A percentile compares a stretch with the other conserved stretches of the same genome.
Evolutionary conservation across 2,329 filamentous ascomycete species (phyloP).

Genomic region (Epichloe typhina): DNA sequence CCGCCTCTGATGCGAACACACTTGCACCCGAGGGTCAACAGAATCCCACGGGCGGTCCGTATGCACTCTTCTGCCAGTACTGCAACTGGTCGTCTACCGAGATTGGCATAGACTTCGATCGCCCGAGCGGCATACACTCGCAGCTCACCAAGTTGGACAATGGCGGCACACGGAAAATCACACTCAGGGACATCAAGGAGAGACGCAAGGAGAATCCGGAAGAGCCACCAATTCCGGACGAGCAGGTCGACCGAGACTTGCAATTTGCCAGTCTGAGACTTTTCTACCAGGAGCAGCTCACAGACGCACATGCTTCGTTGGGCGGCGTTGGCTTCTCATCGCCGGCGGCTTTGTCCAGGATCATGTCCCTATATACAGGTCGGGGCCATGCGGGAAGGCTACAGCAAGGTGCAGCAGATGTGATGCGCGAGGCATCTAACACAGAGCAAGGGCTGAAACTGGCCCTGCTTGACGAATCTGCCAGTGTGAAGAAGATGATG

Average conservation of each 20-base stretch:
- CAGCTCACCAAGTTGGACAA: slow-evolving; percentile 64
- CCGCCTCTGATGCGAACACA: slow-evolving; percentile 31
- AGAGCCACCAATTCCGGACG: slow-evolving; percentile 24
- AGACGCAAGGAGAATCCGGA: slow-evolving; percentile 33
- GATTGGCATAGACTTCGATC: slow-evolving; percentile 80
- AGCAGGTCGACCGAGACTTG: slow-evolving; percentile 47
- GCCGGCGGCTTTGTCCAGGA: slow-evolving; percentile 68
- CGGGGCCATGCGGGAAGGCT: slow-evolving; percentile 49
- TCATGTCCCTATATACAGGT: slow-evolving; percentile 81
- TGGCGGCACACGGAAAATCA: slow-evolving; percentile 38
- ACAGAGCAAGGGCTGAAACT: slow-evolving; percentile 59
- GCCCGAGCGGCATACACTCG: slow-evolving; percentile 70
- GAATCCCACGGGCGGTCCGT: slow-evolving; percentile 37
- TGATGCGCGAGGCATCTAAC: slow-evolving; percentile 69
- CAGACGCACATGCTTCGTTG: slow-evolving; percentile 42
- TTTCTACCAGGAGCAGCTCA: slow-evolving; percentile 73
- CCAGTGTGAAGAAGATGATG: slow-evolving; percentile 46
- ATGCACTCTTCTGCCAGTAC: slow-evolving; percentile 73
- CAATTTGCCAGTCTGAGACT: slow-evolving; percentile 61
- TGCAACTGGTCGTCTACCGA: slow-evolving; percentile 90
- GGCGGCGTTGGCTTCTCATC: slow-evolving; percentile 51
- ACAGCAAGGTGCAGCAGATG: slow-evolving; percentile 49
- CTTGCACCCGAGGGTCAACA: slow-evolving; percentile 26
- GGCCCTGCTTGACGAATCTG: slow-evolving; percentile 47
- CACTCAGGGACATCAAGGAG: slow-evolving; percentile 37